Conservation (phyloP, 208 protist genomes). For the Herpetomonas samuelpessoai region DNA sequence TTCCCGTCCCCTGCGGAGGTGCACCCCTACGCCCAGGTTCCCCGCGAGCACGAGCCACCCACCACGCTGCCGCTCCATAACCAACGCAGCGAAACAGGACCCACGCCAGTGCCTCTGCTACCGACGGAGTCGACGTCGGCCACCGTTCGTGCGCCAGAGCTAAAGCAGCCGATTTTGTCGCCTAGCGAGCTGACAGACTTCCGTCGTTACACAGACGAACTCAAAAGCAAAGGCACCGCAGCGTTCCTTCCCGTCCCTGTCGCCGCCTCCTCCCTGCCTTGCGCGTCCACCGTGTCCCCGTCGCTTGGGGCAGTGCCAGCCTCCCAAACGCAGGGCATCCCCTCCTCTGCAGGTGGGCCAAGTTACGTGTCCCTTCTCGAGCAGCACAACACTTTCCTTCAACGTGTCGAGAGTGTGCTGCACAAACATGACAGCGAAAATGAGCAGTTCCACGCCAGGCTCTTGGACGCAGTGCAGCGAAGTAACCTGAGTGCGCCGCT, state of each 20-base stretch:
- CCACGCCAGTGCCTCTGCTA: constrained; percentile 5
- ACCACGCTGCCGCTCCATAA: too few species aligned
- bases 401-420: constrained; percentile 35
- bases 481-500: background rate
- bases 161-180: constrained; percentile 26
- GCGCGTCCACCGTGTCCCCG: too few species aligned
- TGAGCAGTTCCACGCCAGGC: constrained; percentile 39
- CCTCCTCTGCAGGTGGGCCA: background rate
- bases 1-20: background rate
- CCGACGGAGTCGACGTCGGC: background rate
- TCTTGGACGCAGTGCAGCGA: constrained; percentile 27
- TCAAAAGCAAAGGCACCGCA: constrained; percentile 26
- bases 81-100: too few species aligned
- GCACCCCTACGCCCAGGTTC: constrained; percentile 1
- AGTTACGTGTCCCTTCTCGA: constrained; percentile 19
- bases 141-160: constrained; percentile 2
- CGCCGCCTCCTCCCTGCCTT: background rate
- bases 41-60: background rate
- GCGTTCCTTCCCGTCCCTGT: constrained; percentile 2
- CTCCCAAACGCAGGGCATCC: background rate
- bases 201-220: constrained; percentile 57
- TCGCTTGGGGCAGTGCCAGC: background rate
- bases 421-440: constrained; percentile 41
- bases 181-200: constrained; percentile 50
- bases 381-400: constrained; percentile 52